A percentile compares a stretch with the other conserved stretches of the same genome.
These are phyloP conservation scores for Aethionema arabicum DNA, from an alignment of 345 rosid genomes.

Conservation along the genomic window DNA sequence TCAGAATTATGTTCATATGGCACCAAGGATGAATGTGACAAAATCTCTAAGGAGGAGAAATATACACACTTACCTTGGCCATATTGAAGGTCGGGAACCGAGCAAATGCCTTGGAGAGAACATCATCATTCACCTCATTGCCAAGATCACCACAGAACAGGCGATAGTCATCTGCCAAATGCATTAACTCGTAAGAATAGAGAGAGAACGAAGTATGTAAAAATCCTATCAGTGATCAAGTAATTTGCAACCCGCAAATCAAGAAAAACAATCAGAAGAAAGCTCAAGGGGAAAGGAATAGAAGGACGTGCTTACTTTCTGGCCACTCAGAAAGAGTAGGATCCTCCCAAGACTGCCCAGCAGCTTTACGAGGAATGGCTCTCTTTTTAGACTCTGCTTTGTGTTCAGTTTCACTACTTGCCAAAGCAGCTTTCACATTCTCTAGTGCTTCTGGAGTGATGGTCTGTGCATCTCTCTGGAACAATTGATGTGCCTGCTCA, in stretches of 20 bases:
- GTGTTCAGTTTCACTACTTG: constrained; percentile 86
- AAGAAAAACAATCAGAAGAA: constrained; percentile 1
- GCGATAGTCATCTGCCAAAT: constrained; percentile 82
- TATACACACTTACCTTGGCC: constrained; percentile 64
- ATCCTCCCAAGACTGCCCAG: constrained; percentile 96
- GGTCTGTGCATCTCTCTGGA: constrained; percentile 90
- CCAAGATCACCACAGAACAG: constrained; percentile 98
- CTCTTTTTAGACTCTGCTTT: constrained; percentile 89
- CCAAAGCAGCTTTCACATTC: constrained; percentile 94
- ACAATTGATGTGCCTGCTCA: constrained; percentile 84
- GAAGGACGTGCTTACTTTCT: constrained; percentile 57
- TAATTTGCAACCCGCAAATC: constrained; percentile 10
- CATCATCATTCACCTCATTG: constrained; percentile 99
- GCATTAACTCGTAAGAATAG: constrained; percentile 9
- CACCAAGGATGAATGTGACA: background rate
- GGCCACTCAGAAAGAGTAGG: constrained; percentile 98
- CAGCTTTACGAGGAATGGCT: constrained; percentile 96
- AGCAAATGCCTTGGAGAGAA: constrained; percentile 91
- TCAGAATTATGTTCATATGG: constrained; percentile 5
- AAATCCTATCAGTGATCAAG: constrained; percentile 6
- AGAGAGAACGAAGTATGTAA: background rate
- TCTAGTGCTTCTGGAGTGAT: constrained; percentile 97
- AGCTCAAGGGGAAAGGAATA: constrained; percentile 16
- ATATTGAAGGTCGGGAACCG: constrained; percentile 95
- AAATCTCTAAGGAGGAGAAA: constrained; percentile 23